These are phyloP conservation scores for Diutina siamensis DNA, from an alignment of 1,139 yeast species.

Conservation along the genomic window DNA sequence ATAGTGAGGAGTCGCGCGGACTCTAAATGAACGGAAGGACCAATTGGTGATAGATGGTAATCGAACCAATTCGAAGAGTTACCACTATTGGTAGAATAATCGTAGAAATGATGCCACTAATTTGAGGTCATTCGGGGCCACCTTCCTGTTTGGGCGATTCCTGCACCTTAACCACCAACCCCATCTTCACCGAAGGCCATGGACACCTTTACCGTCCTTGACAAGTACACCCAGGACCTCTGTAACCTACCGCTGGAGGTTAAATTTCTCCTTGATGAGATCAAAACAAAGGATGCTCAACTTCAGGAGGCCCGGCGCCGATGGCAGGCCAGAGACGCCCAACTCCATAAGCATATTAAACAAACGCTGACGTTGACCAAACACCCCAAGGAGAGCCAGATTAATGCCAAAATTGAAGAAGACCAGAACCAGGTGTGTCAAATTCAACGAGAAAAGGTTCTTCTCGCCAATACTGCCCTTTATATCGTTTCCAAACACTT, in stretches of 20 bases:
- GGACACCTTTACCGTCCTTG: slow-evolving; percentile 72
- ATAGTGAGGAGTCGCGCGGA: background rate
- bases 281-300: slow-evolving; percentile 57
- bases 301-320: slow-evolving; percentile 57
- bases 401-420: slow-evolving; percentile 56
- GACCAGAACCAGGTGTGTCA: slow-evolving; percentile 51
- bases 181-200: slow-evolving; percentile 16
- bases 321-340: slow-evolving; percentile 61
- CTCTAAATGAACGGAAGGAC: background rate
- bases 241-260: slow-evolving; percentile 88
- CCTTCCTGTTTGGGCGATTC: too few relatives aligned
- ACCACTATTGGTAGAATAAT: too few relatives aligned
- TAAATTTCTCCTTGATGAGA: slow-evolving; percentile 68
- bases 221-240: slow-evolving; percentile 63
- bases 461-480: slow-evolving; percentile 74
- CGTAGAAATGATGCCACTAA: too few relatives aligned
- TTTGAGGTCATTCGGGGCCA: too few relatives aligned
- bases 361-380: slow-evolving; percentile 74
- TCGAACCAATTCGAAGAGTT: background rate
- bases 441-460: slow-evolving; percentile 67
- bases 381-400: slow-evolving; percentile 71
- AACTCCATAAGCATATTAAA: slow-evolving; percentile 70
- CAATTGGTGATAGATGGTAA: background rate
- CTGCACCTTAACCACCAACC: background rate
- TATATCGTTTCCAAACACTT: slow-evolving; percentile 68